These are phyloP conservation scores for Pseudozyma sp. DNA, from an alignment of 1,284 basidiomycete genomes.

Conservation along the genomic window DNA sequence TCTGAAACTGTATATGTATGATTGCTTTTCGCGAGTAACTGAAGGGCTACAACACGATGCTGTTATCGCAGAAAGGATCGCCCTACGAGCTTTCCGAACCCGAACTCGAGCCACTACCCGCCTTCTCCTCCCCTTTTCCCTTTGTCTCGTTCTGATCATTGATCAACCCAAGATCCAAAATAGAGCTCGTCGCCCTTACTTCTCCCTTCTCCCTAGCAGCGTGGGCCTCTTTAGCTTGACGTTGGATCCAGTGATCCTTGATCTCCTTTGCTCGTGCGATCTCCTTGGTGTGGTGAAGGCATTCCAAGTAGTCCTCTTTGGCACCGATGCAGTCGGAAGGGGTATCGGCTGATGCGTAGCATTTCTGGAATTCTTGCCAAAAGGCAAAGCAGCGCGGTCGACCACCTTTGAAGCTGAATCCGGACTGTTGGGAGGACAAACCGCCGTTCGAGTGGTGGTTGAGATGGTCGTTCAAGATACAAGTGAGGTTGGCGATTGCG, in stretches of 20 bases:
- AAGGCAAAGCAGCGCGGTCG: constrained; percentile 89
- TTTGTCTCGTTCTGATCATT: constrained; percentile 17
- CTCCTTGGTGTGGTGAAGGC: constrained; percentile 89
- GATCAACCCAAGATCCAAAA: constrained; percentile 58
- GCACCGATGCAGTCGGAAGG: constrained; percentile 80
- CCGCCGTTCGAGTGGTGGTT: too few relatives aligned
- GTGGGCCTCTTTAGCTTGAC: constrained; percentile 55
- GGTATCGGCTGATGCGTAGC: constrained; percentile 84
- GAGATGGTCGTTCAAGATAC: neutral
- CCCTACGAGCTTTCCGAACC: constrained; percentile 16
- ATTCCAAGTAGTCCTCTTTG: constrained; percentile 91
- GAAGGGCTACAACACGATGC: neutral
- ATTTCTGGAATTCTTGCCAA: constrained; percentile 84
- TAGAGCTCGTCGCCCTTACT: constrained; percentile 54
- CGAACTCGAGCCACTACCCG: neutral
- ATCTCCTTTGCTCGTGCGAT: constrained; percentile 61
- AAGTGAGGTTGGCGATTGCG: neutral
- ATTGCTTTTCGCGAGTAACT: too few relatives aligned
- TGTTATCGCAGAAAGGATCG: constrained; percentile 2
- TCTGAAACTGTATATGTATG: neutral
- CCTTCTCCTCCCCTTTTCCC: neutral
- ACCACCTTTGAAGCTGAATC: constrained; percentile 79
- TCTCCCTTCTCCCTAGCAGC: constrained; percentile 58
- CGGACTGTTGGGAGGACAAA: constrained; percentile 70
- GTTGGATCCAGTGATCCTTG: constrained; percentile 61